Evolutionary conservation across 306 rosid genomes (phyloP).

Genomic region (Prunus mume): DNA sequence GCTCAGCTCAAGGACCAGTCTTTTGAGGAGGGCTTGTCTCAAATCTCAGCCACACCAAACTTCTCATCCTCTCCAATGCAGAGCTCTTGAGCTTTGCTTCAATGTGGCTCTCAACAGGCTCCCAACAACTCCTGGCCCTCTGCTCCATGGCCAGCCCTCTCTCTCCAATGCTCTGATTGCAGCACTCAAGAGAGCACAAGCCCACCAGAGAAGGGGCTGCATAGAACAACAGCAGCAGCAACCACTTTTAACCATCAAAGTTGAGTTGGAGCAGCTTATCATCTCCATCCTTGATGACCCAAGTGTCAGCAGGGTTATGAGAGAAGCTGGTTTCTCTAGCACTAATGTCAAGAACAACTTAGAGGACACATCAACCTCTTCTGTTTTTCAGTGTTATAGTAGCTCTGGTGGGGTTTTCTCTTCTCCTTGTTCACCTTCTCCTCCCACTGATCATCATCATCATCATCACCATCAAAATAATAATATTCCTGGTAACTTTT

Average conservation of each 20-base stretch:
- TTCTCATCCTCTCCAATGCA: conserved; percentile 66
- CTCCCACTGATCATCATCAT: conserved; percentile 23
- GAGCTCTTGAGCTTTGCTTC: conserved; percentile 98
- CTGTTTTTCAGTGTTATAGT: conserved; percentile 56
- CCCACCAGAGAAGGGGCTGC: conserved; percentile 96
- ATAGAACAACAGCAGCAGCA: conserved; percentile 84
- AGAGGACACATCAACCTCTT: conserved; percentile 48
- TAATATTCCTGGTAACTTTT: conserved; percentile 33
- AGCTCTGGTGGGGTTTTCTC: conserved; percentile 69
- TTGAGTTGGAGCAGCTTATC: conserved; percentile 83
- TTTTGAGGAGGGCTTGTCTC: conserved; percentile 69
- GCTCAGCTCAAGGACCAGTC: conserved; percentile 57
- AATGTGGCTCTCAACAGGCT: conserved; percentile 93
- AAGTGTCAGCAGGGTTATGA: conserved; percentile 92
- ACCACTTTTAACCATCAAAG: conserved; percentile 66
- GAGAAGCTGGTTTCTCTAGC: conserved; percentile 94
- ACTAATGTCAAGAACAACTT: conserved; percentile 65
- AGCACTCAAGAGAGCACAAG: conserved; percentile 89
- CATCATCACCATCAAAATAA: conserved; percentile 24
- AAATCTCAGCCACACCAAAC: conserved; percentile 66
- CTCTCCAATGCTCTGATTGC: conserved; percentile 95
- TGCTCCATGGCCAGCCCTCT: conserved; percentile 66
- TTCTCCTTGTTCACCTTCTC: conserved; percentile 81
- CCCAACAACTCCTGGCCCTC: conserved; percentile 63
- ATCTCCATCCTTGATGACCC: conserved; percentile 94